Base-by-base conservation (phyloP, 1,139 yeast species). In the Wickerhamomyces sp. region DNA sequence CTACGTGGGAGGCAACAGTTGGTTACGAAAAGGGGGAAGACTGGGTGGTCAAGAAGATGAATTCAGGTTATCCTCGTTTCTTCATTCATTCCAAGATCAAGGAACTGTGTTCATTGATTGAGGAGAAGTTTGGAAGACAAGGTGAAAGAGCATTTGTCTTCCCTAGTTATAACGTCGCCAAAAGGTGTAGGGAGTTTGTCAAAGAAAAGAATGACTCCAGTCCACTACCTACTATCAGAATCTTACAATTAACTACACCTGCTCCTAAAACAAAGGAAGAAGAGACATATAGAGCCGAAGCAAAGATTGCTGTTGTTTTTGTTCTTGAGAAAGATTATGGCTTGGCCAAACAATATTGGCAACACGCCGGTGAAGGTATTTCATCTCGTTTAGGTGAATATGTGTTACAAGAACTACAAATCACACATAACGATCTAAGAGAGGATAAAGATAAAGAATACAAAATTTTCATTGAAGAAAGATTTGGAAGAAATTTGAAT, bases 291-390 rank as follows among this genome's bases (percentile, higher is more conserved):
- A 72, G 80, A 47, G 69, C 79, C 26, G 91, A 81, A 51, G 78
- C 91, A 8, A 76, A 76, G 42, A 76, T 91, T 46, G 86, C 93
- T 0, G 86, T 81, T 31, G 88, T 89, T 3, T 85, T 93, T 55
- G 83, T 84, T 57, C 88, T 88, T 0, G 69, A 73, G 3, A 60
- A 67, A 3, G 78, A 76, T 43, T 59, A 53, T 36, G 80, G 71
- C 1, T 62, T 85, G 7, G 93, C 94, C 33, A 90, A 89, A 62
- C 81, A 80, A 56, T 93, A 87, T 66, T 93, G 99, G 99, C 97
- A 91, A 62, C 97, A 91, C 59, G 73, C 95, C 0, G 99, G 99
- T 32, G 98, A 93, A 64, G 96, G 96, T 11, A 78, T 93, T 38
- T 87, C 96, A 18, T 87, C 96, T 10, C 71, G 98, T 58, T 70